A percentile compares a stretch with the other conserved stretches of the same genome.
These are phyloP conservation scores for Ustilago bromivora DNA, from an alignment of 1,284 basidiomycete species.

Conservation along the genomic window DNA sequence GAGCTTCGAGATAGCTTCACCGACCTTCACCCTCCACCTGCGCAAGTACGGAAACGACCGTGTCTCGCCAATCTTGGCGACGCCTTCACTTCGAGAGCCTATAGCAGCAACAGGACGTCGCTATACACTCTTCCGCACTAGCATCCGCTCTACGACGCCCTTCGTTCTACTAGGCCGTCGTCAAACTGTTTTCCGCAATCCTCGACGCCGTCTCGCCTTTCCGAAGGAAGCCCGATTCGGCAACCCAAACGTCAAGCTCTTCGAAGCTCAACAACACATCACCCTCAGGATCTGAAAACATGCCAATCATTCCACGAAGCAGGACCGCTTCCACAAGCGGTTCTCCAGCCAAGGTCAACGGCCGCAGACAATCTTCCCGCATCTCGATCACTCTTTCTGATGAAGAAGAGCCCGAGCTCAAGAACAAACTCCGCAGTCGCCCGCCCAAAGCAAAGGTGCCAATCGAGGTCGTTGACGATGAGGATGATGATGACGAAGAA, in stretches of 20 bases:
- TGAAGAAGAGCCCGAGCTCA: conserved; percentile 23
- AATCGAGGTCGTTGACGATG: conserved; percentile 17
- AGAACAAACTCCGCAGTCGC: conserved; percentile 11
- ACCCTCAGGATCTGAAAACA: background rate
- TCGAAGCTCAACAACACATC: background rate
- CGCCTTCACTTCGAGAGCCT: too few species aligned
- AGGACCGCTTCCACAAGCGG: conserved; percentile 26
- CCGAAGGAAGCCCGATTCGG: conserved; percentile 22
- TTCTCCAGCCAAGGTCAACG: conserved; percentile 31
- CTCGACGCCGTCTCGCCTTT: conserved; percentile 23
- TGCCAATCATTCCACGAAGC: conserved; percentile 30
- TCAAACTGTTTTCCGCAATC: conserved; percentile 10
- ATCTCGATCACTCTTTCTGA: conserved; percentile 26
- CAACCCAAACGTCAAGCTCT: conserved; percentile 2
- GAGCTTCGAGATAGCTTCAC: too few species aligned
- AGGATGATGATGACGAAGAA: conserved; percentile 34
- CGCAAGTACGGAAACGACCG: too few species aligned
- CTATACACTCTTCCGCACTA: background rate
- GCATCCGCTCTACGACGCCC: background rate
- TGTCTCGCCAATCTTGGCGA: too few species aligned
- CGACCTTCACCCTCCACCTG: too few species aligned
- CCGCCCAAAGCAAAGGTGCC: conserved; percentile 14
- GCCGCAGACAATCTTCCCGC: conserved; percentile 4
- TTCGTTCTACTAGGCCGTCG: background rate
- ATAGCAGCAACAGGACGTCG: too few species aligned